Percentiles rank a stretch among this genome's conserved stretches.
phyloP scores from a whole-genome alignment of 177 flowering plant species.

The Vitis hybrid region DNA sequence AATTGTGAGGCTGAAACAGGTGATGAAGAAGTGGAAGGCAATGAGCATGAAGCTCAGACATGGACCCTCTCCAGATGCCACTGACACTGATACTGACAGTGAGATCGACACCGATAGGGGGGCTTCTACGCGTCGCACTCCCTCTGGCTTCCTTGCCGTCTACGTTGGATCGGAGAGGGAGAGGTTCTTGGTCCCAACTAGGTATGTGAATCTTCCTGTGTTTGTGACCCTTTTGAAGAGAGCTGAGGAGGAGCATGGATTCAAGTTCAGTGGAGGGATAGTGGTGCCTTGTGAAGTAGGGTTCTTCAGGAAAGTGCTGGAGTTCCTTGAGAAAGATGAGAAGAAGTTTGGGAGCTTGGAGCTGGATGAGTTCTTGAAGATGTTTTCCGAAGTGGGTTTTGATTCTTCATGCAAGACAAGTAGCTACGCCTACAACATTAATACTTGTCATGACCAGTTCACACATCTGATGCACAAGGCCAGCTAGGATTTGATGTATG shows the following conservation, averaged over 20 bases:
- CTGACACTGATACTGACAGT: slow-evolving; percentile 7
- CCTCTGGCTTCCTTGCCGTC: slow-evolving; percentile 27
- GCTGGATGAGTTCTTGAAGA: slow-evolving; percentile 18
- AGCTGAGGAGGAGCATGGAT: slow-evolving; percentile 38
- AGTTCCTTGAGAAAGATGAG: slow-evolving; percentile 24
- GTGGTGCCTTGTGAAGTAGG: slow-evolving; percentile 32
- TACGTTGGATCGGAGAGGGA: slow-evolving; percentile 23
- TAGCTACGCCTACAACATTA: background rate
- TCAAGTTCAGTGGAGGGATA: slow-evolving; percentile 27
- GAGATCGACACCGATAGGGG: background rate
- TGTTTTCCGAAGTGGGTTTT: slow-evolving; percentile 17
- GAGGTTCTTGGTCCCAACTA: slow-evolving; percentile 35
- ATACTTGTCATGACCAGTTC: slow-evolving; percentile 1
- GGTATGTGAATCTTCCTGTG: slow-evolving; percentile 26
- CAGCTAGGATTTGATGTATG: slow-evolving; percentile 22
- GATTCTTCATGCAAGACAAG: slow-evolving; percentile 13
- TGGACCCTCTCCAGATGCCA: background rate
- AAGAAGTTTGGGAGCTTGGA: slow-evolving; percentile 17
- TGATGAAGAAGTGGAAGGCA: no score
- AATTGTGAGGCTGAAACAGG: no score
- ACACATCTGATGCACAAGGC: slow-evolving; percentile 11
- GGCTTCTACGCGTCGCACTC: slow-evolving; percentile 1
- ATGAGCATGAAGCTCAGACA: background rate
- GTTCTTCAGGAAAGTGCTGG: slow-evolving; percentile 23
- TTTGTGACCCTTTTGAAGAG: slow-evolving; percentile 23